Evolutionary conservation across 2,329 filamentous ascomycete species (phyloP).

Genomic region (Phaeosphaeria sp.): DNA sequence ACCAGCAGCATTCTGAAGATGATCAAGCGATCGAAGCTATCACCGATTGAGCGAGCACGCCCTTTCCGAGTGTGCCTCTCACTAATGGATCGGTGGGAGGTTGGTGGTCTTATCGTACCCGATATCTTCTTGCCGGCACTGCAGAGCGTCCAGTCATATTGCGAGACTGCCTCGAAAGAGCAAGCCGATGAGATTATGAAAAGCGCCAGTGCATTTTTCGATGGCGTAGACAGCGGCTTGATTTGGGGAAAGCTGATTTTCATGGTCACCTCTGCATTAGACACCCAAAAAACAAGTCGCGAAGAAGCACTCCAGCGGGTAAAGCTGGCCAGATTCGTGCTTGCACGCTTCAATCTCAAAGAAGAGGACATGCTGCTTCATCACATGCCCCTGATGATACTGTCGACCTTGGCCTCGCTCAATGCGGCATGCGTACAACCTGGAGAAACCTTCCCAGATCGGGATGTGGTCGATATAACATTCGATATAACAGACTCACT

Average conservation of each 20-base stretch:
- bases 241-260: constrained; percentile 86
- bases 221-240: constrained; percentile 91
- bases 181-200: constrained; percentile 87
- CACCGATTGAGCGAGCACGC: constrained; percentile 73
- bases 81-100: constrained; percentile 98
- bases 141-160: constrained; percentile 78
- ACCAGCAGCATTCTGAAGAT: constrained; percentile 77
- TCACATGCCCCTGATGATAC: constrained; percentile 78
- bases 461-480: constrained; percentile 31
- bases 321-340: constrained; percentile 78
- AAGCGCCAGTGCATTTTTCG: constrained; percentile 95
- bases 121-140: constrained; percentile 88
- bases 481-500: constrained; percentile 48
- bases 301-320: constrained; percentile 67
- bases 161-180: constrained; percentile 68
- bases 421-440: constrained; percentile 38
- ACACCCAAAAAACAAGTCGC: constrained; percentile 56
- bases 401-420: constrained; percentile 66
- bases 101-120: constrained; percentile 87
- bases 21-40: constrained; percentile 65
- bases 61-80: constrained; percentile 93
- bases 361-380: constrained; percentile 95
- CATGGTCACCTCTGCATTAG: constrained; percentile 62
- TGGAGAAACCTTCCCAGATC: constrained; percentile 9
- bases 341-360: constrained; percentile 87